Evolutionary conservation across 495 filamentous ascomycete genomes (phyloP).

Genomic region (Neurospora terricola): DNA sequence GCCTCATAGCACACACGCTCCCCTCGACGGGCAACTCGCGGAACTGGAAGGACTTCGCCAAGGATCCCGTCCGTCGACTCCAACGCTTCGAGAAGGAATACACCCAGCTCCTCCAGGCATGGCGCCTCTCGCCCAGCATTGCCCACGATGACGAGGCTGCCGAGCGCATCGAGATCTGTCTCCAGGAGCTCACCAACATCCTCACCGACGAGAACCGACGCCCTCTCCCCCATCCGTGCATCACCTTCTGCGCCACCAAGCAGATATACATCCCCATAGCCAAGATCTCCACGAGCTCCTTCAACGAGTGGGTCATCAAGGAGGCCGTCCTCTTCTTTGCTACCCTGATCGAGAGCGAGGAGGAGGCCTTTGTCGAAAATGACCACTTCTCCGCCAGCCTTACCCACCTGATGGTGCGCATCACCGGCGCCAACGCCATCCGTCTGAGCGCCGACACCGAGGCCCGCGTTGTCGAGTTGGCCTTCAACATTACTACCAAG

Average conservation of each 20-base stretch:
- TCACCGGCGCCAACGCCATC: constrained; percentile 51
- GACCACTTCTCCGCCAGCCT: constrained; percentile 73
- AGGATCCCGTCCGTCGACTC: constrained; percentile 76
- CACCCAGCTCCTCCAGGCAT: constrained; percentile 74
- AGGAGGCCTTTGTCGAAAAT: constrained; percentile 84
- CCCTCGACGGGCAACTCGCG: constrained; percentile 45
- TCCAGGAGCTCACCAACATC: constrained; percentile 61
- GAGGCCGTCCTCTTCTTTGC: constrained; percentile 79
- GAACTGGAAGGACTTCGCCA: constrained; percentile 44
- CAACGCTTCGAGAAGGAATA: constrained; percentile 84
- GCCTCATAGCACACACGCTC: constrained; percentile 75
- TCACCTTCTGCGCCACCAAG: constrained; percentile 69
- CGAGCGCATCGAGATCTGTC: constrained; percentile 41
- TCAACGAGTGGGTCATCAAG: constrained; percentile 68
- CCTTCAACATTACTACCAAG: constrained; percentile 92
- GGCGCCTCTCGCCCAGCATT: constrained; percentile 55
- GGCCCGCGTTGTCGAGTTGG: constrained; percentile 73
- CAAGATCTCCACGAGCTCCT: constrained; percentile 69
- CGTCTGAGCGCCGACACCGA: constrained; percentile 61
- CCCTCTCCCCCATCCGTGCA: constrained; percentile 78
- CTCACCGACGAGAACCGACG: constrained; percentile 83
- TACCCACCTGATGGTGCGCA: constrained; percentile 66
- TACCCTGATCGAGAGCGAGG: constrained; percentile 88
- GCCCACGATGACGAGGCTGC: constrained; percentile 42
- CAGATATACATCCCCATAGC: constrained; percentile 81